These are phyloP conservation scores for Saturnispora quitensis DNA, from an alignment of 805 yeast genomes.

Conservation along the genomic window DNA sequence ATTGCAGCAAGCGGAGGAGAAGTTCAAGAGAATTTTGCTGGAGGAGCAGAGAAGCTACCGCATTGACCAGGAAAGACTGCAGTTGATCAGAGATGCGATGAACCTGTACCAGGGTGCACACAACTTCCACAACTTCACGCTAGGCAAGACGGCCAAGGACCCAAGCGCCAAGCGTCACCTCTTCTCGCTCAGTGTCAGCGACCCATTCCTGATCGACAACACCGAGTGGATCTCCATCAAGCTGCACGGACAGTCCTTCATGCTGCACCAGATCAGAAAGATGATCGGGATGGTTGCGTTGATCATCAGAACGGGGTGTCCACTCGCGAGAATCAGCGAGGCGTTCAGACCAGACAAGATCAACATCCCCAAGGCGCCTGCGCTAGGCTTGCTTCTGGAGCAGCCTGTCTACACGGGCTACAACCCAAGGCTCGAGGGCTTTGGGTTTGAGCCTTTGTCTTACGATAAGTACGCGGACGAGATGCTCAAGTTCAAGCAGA, in stretches of 20 bases:
- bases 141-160: conserved; percentile 61
- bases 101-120: conserved; percentile 74
- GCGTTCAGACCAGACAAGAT: conserved; percentile 69
- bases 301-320: conserved; percentile 79
- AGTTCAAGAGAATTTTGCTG: conserved; percentile 56
- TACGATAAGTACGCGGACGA: conserved; percentile 57
- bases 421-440: conserved; percentile 58
- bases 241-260: conserved; percentile 96
- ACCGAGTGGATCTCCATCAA: conserved; percentile 96
- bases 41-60: conserved; percentile 60
- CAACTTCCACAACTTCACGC: conserved; percentile 52
- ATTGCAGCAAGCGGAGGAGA: conserved; percentile 30
- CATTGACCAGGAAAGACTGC: conserved; percentile 52
- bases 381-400: conserved; percentile 82
- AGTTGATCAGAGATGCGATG: conserved; percentile 58
- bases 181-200: conserved; percentile 69
- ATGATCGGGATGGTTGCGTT: conserved; percentile 95
- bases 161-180: conserved; percentile 78
- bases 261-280: conserved; percentile 96
- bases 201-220: conserved; percentile 84
- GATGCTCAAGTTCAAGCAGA: conserved; percentile 81
- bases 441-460: conserved; percentile 69
- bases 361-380: conserved; percentile 96
- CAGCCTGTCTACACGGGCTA: conserved; percentile 86
- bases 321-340: conserved; percentile 62